phyloP scores from a whole-genome alignment of 192 early-diverging fungal species.

The Backusella tarrabulga region DNA sequence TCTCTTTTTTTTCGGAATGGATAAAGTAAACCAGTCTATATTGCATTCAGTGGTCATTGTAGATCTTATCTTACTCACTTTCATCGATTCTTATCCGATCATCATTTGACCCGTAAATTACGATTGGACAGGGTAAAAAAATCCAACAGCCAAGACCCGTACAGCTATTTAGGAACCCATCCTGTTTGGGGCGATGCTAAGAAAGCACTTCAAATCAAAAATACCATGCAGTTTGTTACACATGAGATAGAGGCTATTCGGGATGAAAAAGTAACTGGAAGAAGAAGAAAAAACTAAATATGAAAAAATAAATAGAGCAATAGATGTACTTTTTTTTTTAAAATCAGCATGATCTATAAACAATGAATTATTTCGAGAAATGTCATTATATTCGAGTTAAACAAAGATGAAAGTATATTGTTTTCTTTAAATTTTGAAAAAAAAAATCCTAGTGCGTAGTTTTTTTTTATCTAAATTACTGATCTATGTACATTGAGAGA shows the following conservation, averaged over 20 bases:
- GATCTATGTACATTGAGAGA: no score
- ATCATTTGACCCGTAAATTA: conserved; percentile 29
- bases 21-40: conserved; percentile 33
- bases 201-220: conserved; percentile 13
- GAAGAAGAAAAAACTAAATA: conserved; percentile 13
- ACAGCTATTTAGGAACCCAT: conserved; percentile 34
- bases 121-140: conserved; percentile 19
- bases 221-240: conserved; percentile 9
- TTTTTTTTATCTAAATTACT: no score
- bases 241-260: conserved; percentile 16
- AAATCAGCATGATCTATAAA: not conserved
- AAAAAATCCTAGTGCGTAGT: no score
- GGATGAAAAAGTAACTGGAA: conserved; percentile 22
- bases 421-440: no score
- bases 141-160: conserved; percentile 11
- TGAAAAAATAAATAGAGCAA: not conserved
- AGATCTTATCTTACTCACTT: conserved; percentile 25
- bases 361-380: no score
- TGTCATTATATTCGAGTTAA: no score
- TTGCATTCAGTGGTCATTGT: conserved; percentile 28
- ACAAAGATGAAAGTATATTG: no score
- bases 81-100: conserved; percentile 22
- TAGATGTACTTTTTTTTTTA: not conserved
- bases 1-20: not conserved
- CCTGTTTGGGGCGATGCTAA: conserved; percentile 15